Percentiles rank a stretch among this genome's conserved stretches.
Evolutionary conservation across 2,329 filamentous ascomycete species (phyloP).

Genomic region (Diaporthe sp.): DNA sequence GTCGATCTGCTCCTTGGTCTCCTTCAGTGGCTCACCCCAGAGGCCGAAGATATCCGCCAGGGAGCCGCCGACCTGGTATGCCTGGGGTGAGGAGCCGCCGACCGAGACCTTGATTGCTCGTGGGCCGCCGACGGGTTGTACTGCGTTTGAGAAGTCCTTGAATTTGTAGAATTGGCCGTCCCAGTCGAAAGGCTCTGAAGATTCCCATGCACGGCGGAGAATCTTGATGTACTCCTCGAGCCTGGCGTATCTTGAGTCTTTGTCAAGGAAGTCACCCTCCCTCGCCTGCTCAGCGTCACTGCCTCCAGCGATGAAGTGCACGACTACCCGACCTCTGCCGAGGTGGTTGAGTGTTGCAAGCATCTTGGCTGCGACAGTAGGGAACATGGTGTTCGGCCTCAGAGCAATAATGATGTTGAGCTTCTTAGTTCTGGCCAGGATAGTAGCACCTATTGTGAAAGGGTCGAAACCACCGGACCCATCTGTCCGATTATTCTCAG

Average conservation of each 20-base stretch:
- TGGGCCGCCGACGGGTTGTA: constrained; percentile 63
- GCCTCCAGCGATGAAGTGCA: constrained; percentile 74
- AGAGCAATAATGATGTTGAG: constrained; percentile 73
- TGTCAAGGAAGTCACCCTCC: constrained; percentile 71
- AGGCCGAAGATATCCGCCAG: constrained; percentile 73
- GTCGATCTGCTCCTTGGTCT: constrained; percentile 73
- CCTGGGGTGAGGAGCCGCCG: constrained; percentile 69
- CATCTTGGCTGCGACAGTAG: constrained; percentile 72
- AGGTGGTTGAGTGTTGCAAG: constrained; percentile 73
- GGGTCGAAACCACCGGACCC: constrained; percentile 67
- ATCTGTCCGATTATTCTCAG: constrained; percentile 44
- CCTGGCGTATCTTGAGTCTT: constrained; percentile 68
- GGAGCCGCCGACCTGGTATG: constrained; percentile 69
- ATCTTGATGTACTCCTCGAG: constrained; percentile 74
- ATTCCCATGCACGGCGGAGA: constrained; percentile 69
- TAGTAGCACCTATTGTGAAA: constrained; percentile 70
- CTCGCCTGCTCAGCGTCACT: constrained; percentile 70
- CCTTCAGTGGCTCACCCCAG: constrained; percentile 74
- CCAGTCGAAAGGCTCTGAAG: constrained; percentile 71
- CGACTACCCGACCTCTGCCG: constrained; percentile 67
- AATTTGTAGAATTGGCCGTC: constrained; percentile 71
- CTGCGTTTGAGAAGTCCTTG: constrained; percentile 67
- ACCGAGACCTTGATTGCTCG: constrained; percentile 68
- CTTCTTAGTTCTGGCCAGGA: constrained; percentile 68
- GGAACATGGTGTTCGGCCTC: constrained; percentile 72